These are phyloP conservation scores for Monascus purpureus DNA, from an alignment of 495 filamentous ascomycete genomes.

Conservation along the genomic window DNA sequence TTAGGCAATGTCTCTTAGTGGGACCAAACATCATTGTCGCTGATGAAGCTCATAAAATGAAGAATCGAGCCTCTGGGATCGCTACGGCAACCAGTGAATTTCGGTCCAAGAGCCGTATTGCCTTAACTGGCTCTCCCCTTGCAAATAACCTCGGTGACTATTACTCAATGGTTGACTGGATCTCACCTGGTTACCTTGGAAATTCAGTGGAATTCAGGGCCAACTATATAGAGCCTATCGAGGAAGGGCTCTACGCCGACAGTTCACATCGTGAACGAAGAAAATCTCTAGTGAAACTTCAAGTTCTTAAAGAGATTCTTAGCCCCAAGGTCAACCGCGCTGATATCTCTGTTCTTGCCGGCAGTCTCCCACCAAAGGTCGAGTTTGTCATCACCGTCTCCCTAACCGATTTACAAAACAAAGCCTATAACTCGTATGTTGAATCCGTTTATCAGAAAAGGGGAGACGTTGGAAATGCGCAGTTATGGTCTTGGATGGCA, in stretches of 20 bases:
- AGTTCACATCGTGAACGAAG: constrained; percentile 5
- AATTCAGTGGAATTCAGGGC: constrained; percentile 46
- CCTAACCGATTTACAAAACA: constrained; percentile 49
- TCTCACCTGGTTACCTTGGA: constrained; percentile 66
- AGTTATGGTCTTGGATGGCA: constrained; percentile 36
- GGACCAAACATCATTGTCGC: constrained; percentile 64
- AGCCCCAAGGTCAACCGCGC: constrained; percentile 67
- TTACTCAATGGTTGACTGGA: constrained; percentile 78
- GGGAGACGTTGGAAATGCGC: constrained; percentile 10
- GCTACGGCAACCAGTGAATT: constrained; percentile 40
- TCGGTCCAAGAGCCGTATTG: constrained; percentile 59
- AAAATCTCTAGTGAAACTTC: constrained; percentile 45
- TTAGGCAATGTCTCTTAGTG: constrained; percentile 37
- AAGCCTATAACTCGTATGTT: constrained; percentile 50
- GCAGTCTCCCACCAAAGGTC: constrained; percentile 53
- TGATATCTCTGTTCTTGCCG: constrained; percentile 49
- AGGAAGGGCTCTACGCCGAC: constrained; percentile 44
- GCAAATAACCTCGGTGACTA: constrained; percentile 76
- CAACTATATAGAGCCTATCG: constrained; percentile 60
- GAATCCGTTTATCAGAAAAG: constrained; percentile 12
- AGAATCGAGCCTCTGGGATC: constrained; percentile 43
- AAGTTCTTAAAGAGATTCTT: constrained; percentile 56
- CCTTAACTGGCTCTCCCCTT: constrained; percentile 76
- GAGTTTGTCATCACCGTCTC: constrained; percentile 72
- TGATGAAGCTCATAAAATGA: constrained; percentile 77